Evolutionary conservation across 2,329 filamentous ascomycete genomes (phyloP), one percentile per base, ranked within the genome.

Genomic region (Metarhizium humberi): DNA sequence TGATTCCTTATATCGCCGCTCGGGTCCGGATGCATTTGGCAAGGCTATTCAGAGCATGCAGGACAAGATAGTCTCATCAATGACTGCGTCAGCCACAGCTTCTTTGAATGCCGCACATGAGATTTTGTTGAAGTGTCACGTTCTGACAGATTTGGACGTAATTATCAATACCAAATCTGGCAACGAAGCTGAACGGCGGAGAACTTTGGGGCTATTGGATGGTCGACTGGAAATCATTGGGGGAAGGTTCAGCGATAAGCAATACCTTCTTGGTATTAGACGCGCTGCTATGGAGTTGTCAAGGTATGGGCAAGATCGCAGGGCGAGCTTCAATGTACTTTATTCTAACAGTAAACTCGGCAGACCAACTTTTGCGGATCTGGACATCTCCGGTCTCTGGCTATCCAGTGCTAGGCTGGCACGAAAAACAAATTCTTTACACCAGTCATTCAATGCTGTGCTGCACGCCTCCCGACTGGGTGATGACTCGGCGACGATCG

Each of bases 381-480:
- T 82, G 2, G 88, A 96, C 60, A 84, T 95, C 60, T 92, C 92
- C 3, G 82, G 86, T 0, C 78, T 90, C 10, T 99, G 92, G 92
- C 75, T 97, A 2, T 84, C 85, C 2, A 95, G 87, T 62, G 90
- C 92, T 46, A 84, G 87, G 59, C 78, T 99, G 34, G 91, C 92
- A 18, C 82, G 94, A 56, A 96, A 97, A 72, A 82, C 87, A 7
- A 88, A 88, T 58, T 87, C 88, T 16, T 86, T 86, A 54, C 86
- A 90, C 54, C 91, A 92, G 62, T 95, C 94, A 1, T 96, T 96
- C 73, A 94, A 95, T 67, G 91, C 92, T 14, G 90, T 97, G 29
- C 78, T 97, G 2, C 90, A 94, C 70, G 94, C 95, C 11, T 87
- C 88, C 25, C 82, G 87, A 58, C 80, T 96, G 11, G 89, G 90